Evolutionary conservation across 208 protist genomes (phyloP), one percentile per base, ranked within the genome.

Genomic region (Polymyxa betae): DNA sequence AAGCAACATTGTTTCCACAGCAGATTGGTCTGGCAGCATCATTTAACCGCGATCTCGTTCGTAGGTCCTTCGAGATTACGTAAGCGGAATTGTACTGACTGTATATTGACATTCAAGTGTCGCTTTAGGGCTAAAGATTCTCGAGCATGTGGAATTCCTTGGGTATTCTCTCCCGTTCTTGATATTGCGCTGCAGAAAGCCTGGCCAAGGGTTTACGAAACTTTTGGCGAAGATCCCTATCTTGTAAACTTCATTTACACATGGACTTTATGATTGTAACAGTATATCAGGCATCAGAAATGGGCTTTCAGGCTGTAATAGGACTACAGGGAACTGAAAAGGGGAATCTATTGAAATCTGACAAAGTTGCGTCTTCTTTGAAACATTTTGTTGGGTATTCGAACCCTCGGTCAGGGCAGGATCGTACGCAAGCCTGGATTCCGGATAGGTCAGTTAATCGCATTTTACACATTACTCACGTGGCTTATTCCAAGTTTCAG

Each of bases 301-400:
- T 82, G 72, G 72, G 72, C 40, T 20, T 20, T 40, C 10, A 35
- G 12, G 72, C 72, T 5, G 40, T 82, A 20, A 20, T 82, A 12
- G 72, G 72, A 35, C 5, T 82, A n/a, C 72, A 82, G 35, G 72
- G 72, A 35, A 16, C n/a, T n/a, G 40, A 35, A n/a, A 82, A 35
- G n/a, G 72, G 35, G 35, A n/a, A 82, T 20, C 72, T 82, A 20
- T 38, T 38, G n/a, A 5, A 20, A 44, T 91, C 92, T 41, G 16
- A 88, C 0, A 0, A 77, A 29, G 93, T 93, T 32, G 92, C 93
- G 38, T 92, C 93, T 0, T 92, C 77, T 45, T 49, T 91, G 29
- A 95, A 95, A 89, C 93, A 95, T 90, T 95, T 93, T 72, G 78
- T 93, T 32, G 94, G 92, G n/a, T 95, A 95, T 78, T 78, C 89